Conservation (phyloP, 2,329 filamentous ascomycete genomes). For the Cladophialophora chaetospira region DNA sequence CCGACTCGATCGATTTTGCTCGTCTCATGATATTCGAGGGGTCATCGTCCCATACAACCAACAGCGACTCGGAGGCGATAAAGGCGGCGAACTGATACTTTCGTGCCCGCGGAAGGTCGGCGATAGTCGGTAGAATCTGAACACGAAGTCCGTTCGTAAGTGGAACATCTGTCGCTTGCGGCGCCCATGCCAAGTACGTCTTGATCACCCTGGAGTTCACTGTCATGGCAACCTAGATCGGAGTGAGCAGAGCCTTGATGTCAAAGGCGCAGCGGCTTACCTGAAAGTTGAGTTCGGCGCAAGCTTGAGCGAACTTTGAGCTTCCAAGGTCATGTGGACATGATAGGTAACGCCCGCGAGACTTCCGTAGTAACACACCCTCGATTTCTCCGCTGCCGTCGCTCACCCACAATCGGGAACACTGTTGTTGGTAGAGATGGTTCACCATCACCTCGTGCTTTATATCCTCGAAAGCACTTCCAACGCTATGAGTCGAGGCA, state of each 20-base stretch:
- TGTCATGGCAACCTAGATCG: slow-evolving; percentile 70
- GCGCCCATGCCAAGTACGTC: slow-evolving; percentile 72
- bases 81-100: slow-evolving; percentile 83
- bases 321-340: slow-evolving; percentile 67
- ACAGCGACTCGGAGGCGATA: slow-evolving; percentile 67
- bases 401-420: slow-evolving; percentile 71
- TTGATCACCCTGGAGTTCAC: slow-evolving; percentile 79
- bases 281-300: slow-evolving; percentile 70
- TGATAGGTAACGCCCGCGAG: slow-evolving; percentile 69
- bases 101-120: slow-evolving; percentile 68
- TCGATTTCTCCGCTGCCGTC: slow-evolving; percentile 69
- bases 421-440: slow-evolving; percentile 79
- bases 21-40: slow-evolving; percentile 69
- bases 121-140: slow-evolving; percentile 71
- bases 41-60: slow-evolving; percentile 83
- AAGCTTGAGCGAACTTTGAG: slow-evolving; percentile 66
- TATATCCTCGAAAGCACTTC: slow-evolving; percentile 68
- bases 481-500: slow-evolving; percentile 50
- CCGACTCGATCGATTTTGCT: slow-evolving; percentile 71
- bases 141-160: slow-evolving; percentile 75
- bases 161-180: slow-evolving; percentile 72
- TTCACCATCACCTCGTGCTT: slow-evolving; percentile 83
- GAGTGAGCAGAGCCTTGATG: slow-evolving; percentile 14
- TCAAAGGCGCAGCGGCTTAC: slow-evolving; percentile 45
- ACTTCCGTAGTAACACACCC: slow-evolving; percentile 71